Evolutionary conservation across 2,329 filamentous ascomycete species (phyloP), one percentile per base, ranked within the genome.

Genomic region (Fusarium odoratissimum): DNA sequence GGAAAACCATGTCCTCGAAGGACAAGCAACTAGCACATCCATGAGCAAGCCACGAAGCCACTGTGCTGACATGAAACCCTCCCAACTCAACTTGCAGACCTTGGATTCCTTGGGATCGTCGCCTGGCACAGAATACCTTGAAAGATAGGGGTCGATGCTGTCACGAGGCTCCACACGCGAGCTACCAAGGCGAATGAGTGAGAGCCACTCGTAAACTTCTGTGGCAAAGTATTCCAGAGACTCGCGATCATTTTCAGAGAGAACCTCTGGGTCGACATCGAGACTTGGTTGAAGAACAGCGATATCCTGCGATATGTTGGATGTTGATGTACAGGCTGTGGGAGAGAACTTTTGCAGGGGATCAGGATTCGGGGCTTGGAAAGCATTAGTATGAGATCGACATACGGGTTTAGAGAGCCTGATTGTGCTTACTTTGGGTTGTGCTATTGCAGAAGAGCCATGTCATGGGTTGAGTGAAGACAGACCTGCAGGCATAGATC

Each of bases 381-480:
- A 19, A n/a, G 37, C 40, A 23, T 82, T 71, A 82, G 77, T 33
- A 60, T 44, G 40, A 69, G n/a, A 28, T 14, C 10, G 25, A 38
- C n/a, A 38, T 54, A 21, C 6, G 17, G 28, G 16, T n/a, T 16
- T 21, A n/a, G 8, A 23, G 45, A 23, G 67, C 77, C 65, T 42
- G 14, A 6, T n/a, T 35, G 17, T 56, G 41, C 62, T 42, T 70
- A 82, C 81, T 66, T 45, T 73, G 70, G 48, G 71, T 69, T 28
- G 75, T 83, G 44, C 91, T 80, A 75, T 95, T 92, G 77, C 87
- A 91, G 76, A 96, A 95, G 1, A 98, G 83, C 95, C 95, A 98
- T 3, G 89, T 89, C 28, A 91, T 77, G 3, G 91, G 89, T 48
- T 86, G 82, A 54, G 87, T 89, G 28, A 98, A 85, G 28, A 94